phyloP scores from a whole-genome alignment of 73 alveolate species.

The Paramecium caudatum region DNA sequence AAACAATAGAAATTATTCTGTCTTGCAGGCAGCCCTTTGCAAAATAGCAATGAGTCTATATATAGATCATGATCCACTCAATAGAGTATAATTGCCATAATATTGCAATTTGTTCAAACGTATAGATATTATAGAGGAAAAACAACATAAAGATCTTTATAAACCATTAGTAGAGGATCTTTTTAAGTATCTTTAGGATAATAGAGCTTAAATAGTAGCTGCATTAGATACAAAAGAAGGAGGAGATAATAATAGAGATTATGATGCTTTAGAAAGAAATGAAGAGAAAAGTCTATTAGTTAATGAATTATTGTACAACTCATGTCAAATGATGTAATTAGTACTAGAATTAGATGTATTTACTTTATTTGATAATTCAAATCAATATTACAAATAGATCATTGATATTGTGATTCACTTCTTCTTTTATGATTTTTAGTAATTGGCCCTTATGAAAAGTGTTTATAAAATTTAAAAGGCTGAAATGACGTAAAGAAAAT shows the following conservation, averaged over 20 bases:
- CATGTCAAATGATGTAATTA: conserved; percentile 20
- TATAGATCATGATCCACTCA: conserved; percentile 75
- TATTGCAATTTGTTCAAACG: conserved; percentile 63
- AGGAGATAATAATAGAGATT: conserved; percentile 50
- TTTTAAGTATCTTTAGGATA: conserved; percentile 11
- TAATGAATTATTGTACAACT: conserved; percentile 60
- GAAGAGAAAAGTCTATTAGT: conserved; percentile 24
- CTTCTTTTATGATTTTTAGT: conserved; percentile 56
- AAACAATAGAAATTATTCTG: conserved; percentile 38
- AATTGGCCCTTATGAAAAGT: background rate
- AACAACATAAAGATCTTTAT: conserved; percentile 51
- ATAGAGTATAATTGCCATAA: conserved; percentile 64
- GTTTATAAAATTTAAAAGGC: conserved; percentile 28
- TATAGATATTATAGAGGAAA: background rate
- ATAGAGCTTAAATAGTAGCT: conserved; percentile 10
- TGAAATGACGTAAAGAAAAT: conserved; percentile 5
- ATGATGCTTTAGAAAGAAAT: conserved; percentile 1
- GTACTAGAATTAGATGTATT: conserved; percentile 44
- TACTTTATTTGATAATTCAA: background rate
- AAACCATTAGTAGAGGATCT: conserved; percentile 56
- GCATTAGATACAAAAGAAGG: conserved; percentile 10
- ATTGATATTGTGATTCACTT: conserved; percentile 24
- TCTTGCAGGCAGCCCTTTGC: conserved; percentile 61
- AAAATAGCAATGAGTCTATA: conserved; percentile 75
- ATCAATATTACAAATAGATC: background rate